Evolutionary conservation across 129 eudicot genomes (phyloP).

Genomic region (Smallanthus sonchifolius): DNA sequence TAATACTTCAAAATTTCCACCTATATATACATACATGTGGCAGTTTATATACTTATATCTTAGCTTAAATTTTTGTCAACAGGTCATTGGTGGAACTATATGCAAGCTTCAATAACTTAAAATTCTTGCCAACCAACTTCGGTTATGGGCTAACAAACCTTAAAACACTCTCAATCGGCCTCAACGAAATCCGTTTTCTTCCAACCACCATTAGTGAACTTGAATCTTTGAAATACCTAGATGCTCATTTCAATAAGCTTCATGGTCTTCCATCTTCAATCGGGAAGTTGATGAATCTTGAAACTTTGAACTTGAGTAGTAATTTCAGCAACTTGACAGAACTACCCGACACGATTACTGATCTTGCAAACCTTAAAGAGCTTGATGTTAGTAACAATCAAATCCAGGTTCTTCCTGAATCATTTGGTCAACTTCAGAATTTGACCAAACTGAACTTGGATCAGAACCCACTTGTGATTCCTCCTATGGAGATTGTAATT

Average conservation of each 20-base stretch:
- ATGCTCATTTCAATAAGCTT: constrained; percentile 49
- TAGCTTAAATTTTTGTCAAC: background rate
- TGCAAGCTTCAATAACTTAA: constrained; percentile 54
- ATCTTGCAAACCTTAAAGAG: constrained; percentile 42
- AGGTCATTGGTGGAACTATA: constrained; percentile 49
- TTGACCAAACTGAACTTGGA: constrained; percentile 40
- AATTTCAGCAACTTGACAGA: constrained; percentile 48
- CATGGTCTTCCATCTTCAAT: constrained; percentile 40
- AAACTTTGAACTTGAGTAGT: constrained; percentile 43
- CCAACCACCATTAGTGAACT: constrained; percentile 49
- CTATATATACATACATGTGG: background rate
- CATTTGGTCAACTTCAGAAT: constrained; percentile 36
- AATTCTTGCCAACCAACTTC: constrained; percentile 43
- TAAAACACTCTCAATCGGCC: constrained; percentile 28
- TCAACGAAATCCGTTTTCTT: constrained; percentile 47
- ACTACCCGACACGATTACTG: constrained; percentile 41
- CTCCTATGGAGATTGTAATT: constrained; percentile 37
- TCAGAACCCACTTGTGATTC: constrained; percentile 54
- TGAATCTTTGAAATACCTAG: constrained; percentile 35
- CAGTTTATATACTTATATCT: background rate
- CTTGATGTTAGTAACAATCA: constrained; percentile 62
- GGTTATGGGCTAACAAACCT: constrained; percentile 56
- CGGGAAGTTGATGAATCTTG: constrained; percentile 41
- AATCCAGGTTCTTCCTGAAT: constrained; percentile 43
- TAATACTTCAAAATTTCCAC: constrained; percentile 3